Percentiles rank a stretch among this genome's conserved stretches.
phyloP scores from a whole-genome alignment of 2,329 filamentous ascomycete genomes.

The Neobulgaria alba region DNA sequence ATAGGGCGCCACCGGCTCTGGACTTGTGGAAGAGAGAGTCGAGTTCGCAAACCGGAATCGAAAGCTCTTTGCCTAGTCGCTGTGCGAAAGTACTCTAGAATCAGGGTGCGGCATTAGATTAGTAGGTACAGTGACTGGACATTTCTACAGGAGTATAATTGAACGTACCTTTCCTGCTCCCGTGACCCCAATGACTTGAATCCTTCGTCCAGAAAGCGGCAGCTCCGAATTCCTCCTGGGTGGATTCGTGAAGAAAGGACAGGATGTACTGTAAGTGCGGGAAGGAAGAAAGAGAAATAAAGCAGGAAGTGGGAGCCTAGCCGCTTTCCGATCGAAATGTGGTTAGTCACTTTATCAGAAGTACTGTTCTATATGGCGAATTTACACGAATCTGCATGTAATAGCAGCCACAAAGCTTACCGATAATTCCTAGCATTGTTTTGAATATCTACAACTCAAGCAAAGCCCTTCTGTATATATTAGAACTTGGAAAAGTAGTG shows the following conservation, averaged over 20 bases:
- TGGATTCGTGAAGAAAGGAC: neutral
- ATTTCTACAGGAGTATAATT: conserved; percentile 1
- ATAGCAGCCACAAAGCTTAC: neutral
- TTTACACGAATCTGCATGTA: neutral
- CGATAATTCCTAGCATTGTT: neutral
- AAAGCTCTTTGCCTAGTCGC: neutral
- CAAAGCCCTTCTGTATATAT: neutral
- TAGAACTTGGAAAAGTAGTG: neutral
- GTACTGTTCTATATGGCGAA: neutral
- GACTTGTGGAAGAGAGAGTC: neutral
- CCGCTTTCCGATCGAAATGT: neutral
- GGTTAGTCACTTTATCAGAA: neutral
- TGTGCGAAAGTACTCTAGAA: neutral
- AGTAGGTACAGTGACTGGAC: neutral
- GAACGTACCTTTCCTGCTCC: neutral
- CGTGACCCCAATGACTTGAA: conserved; percentile 1
- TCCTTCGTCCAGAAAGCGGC: conserved; percentile 1
- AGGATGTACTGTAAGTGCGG: neutral
- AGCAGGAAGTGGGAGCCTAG: too few species aligned
- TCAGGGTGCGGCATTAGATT: neutral
- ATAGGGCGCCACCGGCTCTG: neutral
- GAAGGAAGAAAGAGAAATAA: too few species aligned
- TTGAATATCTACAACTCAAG: neutral
- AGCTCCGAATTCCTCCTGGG: conserved; percentile 1
- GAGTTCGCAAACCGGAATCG: neutral